Evolutionary conservation across 352 stramenopile species (phyloP), one percentile per base, ranked within the genome.

Genomic region (Phytopythium sindhum): DNA sequence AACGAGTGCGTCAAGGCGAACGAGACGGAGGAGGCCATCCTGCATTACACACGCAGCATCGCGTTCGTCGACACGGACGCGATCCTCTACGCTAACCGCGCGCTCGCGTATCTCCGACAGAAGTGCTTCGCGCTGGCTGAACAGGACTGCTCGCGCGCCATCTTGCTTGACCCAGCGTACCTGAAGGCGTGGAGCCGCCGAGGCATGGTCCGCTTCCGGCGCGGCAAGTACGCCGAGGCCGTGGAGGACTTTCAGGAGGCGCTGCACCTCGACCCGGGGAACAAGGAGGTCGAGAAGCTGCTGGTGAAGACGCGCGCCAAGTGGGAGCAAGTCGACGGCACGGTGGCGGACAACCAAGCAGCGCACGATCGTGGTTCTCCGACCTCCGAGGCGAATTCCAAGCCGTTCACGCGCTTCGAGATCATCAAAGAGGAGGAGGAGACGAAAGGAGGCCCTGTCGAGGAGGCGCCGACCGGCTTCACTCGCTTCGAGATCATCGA

Each of bases 1-100:
- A 98, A 98, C 66, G 95, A 98, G 67, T 93, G 82, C 61, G 97
- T 97, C 73, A 80, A 81, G 37, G 77, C 73, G 9, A 80, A 81
- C 28, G 91, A 98, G 55, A 84, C 89, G 44, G 84, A 97, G 23
- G 84, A 93, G 26, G 88, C 93, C 7, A 60, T 95, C 19, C 51
- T 90, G 23, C 95, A 86, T 66, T 98, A 98, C 71, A 96, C 91
- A 7, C 77, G 87, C n/a, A 93, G 85, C 55, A 81, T 97, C 63
- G 79, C 88, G 23, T 91, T 96, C 54, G 72, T 95, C 52, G 78
- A 88, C 63, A 71, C 75, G 14, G 86, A 91, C 51, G 77, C 88
- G 0, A 78, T 88, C 45, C 74, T 97, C 35, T 95, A 95, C 64
- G 75, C 90, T 9, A 98, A 98, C 67, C 77, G 92, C 7, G 93